Percentiles rank a stretch among this genome's conserved stretches.
phyloP scores from a whole-genome alignment of 2,329 filamentous ascomycete species.

The Lasiodiplodia hormozganensis region DNA sequence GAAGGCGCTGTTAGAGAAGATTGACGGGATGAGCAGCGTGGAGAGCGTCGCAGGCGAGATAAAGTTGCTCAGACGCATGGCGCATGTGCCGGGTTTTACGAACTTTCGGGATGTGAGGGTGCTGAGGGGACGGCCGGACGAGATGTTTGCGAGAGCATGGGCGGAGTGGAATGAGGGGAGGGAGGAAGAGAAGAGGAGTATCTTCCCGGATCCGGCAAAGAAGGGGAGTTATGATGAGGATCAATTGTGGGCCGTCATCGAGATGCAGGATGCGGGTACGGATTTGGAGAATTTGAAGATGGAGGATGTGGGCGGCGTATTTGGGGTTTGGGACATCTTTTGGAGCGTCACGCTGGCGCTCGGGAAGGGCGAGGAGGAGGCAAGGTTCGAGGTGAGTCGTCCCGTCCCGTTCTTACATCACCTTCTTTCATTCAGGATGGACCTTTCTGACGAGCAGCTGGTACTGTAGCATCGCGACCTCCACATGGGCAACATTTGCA shows the following conservation, averaged over 20 bases:
- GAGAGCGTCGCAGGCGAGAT: constrained; percentile 56
- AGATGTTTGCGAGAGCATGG: constrained; percentile 57
- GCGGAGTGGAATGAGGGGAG: constrained; percentile 52
- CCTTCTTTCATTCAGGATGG: not conserved
- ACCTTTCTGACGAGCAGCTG: not conserved
- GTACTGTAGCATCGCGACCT: constrained; percentile 64
- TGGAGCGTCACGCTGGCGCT: constrained; percentile 70
- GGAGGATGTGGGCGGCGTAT: constrained; percentile 46
- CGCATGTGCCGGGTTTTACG: constrained; percentile 67
- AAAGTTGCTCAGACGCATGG: constrained; percentile 63
- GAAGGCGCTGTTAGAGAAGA: constrained; percentile 44
- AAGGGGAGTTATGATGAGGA: constrained; percentile 60
- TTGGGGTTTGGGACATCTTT: constrained; percentile 67
- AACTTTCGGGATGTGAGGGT: constrained; percentile 66
- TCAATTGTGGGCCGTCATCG: constrained; percentile 69
- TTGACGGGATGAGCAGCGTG: constrained; percentile 51
- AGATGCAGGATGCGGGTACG: constrained; percentile 70
- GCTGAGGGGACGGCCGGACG: constrained; percentile 62
- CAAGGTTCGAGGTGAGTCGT: constrained; percentile 61
- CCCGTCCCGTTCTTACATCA: not conserved
- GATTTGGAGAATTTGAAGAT: constrained; percentile 51
- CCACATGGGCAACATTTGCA: constrained; percentile 71
- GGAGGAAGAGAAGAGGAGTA: constrained; percentile 53
- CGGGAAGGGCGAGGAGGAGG: constrained; percentile 66
- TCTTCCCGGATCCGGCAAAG: constrained; percentile 64